Conservation (phyloP, 2,329 filamentous ascomycete species). For the Colletotrichum coccodes region DNA sequence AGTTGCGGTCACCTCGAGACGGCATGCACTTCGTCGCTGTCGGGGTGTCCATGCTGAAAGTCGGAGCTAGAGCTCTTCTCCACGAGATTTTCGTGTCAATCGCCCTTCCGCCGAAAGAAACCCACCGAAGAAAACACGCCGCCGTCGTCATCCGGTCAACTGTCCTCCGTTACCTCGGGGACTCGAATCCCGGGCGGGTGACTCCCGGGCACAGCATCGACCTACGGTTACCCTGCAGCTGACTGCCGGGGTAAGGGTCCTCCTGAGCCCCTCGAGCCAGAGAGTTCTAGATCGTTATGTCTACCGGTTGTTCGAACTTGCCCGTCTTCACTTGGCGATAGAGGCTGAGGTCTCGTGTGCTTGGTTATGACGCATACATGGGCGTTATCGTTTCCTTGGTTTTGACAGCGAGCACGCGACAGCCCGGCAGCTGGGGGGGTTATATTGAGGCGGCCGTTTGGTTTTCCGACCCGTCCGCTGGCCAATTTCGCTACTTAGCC, state of each 20-base stretch:
- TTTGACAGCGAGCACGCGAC: background rate
- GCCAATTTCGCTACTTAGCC: background rate
- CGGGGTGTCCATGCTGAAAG: background rate
- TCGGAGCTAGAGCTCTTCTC: background rate
- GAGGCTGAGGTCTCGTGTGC: background rate
- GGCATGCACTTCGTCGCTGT: background rate
- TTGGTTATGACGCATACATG: background rate
- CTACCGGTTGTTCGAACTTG: background rate
- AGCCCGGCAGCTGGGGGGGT: background rate
- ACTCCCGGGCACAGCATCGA: background rate
- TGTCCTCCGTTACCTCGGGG: background rate
- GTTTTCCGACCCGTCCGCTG: background rate
- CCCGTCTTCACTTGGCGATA: background rate
- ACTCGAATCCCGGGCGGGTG: background rate
- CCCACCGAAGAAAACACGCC: background rate
- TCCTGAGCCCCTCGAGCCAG: background rate
- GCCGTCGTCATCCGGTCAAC: constrained; percentile 12
- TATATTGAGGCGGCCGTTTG: background rate
- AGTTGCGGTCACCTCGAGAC: background rate
- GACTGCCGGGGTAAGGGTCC: constrained; percentile 1
- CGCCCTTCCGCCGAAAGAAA: background rate
- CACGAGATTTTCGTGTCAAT: constrained; percentile 3
- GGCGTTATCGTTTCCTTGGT: background rate
- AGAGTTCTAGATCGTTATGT: background rate
- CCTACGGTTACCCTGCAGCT: constrained; percentile 4